Percentiles rank a stretch among this genome's conserved stretches.
These are phyloP conservation scores for Annulohypoxylon truncatum DNA, from an alignment of 2,329 filamentous ascomycete species.

Conservation along the genomic window DNA sequence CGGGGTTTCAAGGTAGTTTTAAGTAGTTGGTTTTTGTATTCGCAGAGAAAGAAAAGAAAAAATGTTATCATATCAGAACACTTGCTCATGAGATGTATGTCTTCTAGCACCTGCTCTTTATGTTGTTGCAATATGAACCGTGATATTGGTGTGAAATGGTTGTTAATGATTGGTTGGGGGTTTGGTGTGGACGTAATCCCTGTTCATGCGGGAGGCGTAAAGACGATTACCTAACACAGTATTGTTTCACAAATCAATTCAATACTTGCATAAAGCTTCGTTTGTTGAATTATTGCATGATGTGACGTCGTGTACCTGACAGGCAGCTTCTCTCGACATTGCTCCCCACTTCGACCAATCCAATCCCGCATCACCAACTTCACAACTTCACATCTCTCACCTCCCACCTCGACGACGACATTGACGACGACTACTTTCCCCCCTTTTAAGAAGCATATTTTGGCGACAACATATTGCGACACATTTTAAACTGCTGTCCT, in stretches of 20 bases:
- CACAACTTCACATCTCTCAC: slow-evolving; percentile 8
- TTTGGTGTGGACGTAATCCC: too few species aligned
- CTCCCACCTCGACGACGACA: slow-evolving; percentile 14
- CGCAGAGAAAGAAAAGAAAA: neutral
- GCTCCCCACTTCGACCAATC: slow-evolving; percentile 26
- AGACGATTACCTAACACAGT: neutral
- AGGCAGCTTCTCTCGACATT: slow-evolving; percentile 22
- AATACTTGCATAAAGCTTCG: slow-evolving; percentile 17
- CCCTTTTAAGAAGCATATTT: slow-evolving; percentile 8
- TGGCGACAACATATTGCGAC: neutral
- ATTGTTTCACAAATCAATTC: neutral
- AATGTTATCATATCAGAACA: neutral
- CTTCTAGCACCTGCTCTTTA: neutral
- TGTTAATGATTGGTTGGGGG: too few species aligned
- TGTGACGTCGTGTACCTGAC: slow-evolving; percentile 31
- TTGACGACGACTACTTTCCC: slow-evolving; percentile 4
- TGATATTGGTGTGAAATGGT: neutral
- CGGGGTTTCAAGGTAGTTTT: too few species aligned
- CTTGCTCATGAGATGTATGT: neutral
- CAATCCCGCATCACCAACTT: slow-evolving; percentile 32
- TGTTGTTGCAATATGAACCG: too few species aligned
- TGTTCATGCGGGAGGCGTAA: too few species aligned
- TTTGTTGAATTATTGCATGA: slow-evolving; percentile 22
- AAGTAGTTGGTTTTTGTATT: neutral
- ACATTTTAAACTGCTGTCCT: neutral